Base-by-base conservation (phyloP, 495 filamentous ascomycete genomes). In the Penicillium psychrofluorescens region DNA sequence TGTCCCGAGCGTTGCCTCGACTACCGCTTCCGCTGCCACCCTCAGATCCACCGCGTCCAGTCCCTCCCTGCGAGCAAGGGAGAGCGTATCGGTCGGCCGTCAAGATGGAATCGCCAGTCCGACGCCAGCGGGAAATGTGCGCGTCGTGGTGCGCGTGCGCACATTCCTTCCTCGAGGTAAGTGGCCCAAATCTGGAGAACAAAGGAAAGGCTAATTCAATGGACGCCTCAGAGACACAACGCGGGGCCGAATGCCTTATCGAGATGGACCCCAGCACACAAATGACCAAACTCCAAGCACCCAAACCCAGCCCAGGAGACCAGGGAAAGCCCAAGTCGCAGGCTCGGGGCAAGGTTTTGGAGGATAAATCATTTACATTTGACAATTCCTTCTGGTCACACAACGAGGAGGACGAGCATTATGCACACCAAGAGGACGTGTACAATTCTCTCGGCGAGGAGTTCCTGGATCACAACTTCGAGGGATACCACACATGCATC, bases 301-400 rank as follows among this genome's bases (percentile, higher is more conserved):
- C 85, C 29, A 79, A 81, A 32, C 84, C 86, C 0, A 75, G 75
- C 43, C 65, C 77, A 35, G 61, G 61, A 33, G 82, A 86, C 46
- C 74, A 76, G n/a, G 77, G 75, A 30, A 88, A 88, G 50, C 54
- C 77, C 35, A 77, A 81, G 35, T 77, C 78, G 1, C 81, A 84
- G 55, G 75, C 77, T 8, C 84, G 88, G 31, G 70, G 70, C 27
- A 94, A 87, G 62, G 69, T 85, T 2, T 63, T 84, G 41, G 90
- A 96, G 54, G 86, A 94, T 55, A 96, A 95, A 66, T 72, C 74
- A 0, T 99, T 99, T 53, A 88, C 84, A 8, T 99, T 99, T 53
- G 92, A 99, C 68, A 95, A 90, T 61, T 95, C 88, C 1, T 99
- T 96, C 66, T 97, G 90, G 89, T 95, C 90, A 43, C 88, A 94